phyloP scores from a whole-genome alignment of 2,329 filamentous ascomycete species.

The Emericellopsis cladophorae region DNA sequence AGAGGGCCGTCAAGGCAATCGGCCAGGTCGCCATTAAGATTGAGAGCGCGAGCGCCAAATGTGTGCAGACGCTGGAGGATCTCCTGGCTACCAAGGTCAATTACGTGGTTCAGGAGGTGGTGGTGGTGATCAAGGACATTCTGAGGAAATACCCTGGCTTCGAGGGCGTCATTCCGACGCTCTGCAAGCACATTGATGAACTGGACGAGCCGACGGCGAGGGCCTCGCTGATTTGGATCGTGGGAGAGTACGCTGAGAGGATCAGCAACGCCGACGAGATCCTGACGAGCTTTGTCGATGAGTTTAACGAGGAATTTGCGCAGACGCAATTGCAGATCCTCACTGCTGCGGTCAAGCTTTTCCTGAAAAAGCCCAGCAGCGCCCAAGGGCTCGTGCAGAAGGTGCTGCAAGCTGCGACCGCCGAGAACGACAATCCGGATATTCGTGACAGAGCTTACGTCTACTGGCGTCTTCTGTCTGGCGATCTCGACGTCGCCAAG shows the following conservation, averaged over 20 bases:
- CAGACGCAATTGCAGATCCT: slow-evolving; percentile 98
- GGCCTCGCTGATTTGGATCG: slow-evolving; percentile 93
- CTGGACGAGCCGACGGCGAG: slow-evolving; percentile 87
- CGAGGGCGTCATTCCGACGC: slow-evolving; percentile 90
- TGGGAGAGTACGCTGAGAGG: slow-evolving; percentile 98
- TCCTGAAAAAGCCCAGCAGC: slow-evolving; percentile 90
- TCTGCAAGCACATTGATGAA: slow-evolving; percentile 95
- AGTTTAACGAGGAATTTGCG: slow-evolving; percentile 91
- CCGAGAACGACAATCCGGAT: slow-evolving; percentile 94
- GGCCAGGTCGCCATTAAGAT: slow-evolving; percentile 99
- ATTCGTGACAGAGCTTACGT: slow-evolving; percentile 95
- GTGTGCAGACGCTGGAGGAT: slow-evolving; percentile 85
- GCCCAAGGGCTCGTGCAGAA: slow-evolving; percentile 88
- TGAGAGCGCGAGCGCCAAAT: slow-evolving; percentile 86
- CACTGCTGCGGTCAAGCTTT: slow-evolving; percentile 93
- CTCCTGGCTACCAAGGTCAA: slow-evolving; percentile 96
- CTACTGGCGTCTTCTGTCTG: slow-evolving; percentile 93
- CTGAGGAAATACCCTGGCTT: slow-evolving; percentile 96
- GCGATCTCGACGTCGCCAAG: slow-evolving; percentile 82
- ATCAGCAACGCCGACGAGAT: slow-evolving; percentile 98
- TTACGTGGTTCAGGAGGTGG: slow-evolving; percentile 95
- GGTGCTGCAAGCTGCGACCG: slow-evolving; percentile 82
- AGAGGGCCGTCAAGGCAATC: slow-evolving; percentile 87
- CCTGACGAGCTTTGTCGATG: slow-evolving; percentile 78
- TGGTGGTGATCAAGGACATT: slow-evolving; percentile 99